Evolutionary conservation across 2,329 filamentous ascomycete genomes (phyloP).

Genomic region (Colletotrichum melonis): DNA sequence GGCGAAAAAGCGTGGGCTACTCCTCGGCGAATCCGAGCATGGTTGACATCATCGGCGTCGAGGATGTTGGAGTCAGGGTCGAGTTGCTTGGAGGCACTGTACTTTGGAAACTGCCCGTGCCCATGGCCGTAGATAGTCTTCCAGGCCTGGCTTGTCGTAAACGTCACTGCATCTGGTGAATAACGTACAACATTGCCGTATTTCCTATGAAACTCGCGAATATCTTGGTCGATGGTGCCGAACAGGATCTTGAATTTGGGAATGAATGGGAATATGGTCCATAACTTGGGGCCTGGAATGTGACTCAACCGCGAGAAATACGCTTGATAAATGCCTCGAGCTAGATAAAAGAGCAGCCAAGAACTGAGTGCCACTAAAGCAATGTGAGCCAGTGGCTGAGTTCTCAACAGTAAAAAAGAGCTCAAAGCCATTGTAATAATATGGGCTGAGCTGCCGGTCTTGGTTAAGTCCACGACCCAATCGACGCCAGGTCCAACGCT

Average conservation of each 20-base stretch:
- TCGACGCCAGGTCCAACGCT: no score
- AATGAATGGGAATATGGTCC: neutral
- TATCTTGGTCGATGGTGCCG: slow-evolving; percentile 27
- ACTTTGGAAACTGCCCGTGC: neutral
- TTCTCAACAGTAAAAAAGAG: neutral
- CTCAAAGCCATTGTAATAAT: neutral
- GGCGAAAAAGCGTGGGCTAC: slow-evolving; percentile 44
- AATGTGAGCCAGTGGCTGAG: neutral
- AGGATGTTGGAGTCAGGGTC: slow-evolving; percentile 12
- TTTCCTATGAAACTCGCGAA: slow-evolving; percentile 46
- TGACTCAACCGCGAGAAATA: neutral
- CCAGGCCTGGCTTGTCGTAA: slow-evolving; percentile 48
- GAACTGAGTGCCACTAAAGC: neutral
- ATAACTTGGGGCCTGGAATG: neutral
- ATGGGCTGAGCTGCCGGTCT: neutral
- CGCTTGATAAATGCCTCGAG: slow-evolving; percentile 1
- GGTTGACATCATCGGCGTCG: neutral
- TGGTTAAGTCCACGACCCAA: no score
- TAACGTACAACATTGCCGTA: slow-evolving; percentile 59
- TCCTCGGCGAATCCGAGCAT: slow-evolving; percentile 7
- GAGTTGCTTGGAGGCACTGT: neutral
- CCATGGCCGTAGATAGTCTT: slow-evolving; percentile 47
- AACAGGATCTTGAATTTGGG: neutral
- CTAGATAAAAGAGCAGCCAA: neutral
- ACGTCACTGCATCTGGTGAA: slow-evolving; percentile 57